These are phyloP conservation scores for Malassezia nana DNA, from an alignment of 1,284 basidiomycete species.

Conservation along the genomic window DNA sequence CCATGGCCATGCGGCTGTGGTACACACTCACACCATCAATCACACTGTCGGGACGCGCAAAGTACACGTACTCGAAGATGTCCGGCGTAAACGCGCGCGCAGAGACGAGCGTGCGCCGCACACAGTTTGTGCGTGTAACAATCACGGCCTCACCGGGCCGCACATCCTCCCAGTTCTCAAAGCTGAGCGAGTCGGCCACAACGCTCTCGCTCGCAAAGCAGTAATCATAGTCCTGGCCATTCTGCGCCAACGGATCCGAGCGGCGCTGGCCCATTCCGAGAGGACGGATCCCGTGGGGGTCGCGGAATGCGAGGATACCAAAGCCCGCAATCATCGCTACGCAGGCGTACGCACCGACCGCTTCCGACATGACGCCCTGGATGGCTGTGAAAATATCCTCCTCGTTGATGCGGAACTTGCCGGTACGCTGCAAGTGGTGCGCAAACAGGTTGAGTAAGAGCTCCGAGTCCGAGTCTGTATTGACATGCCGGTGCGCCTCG, in stretches of 20 bases:
- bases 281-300: slow-evolving; percentile 96
- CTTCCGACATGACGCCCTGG: slow-evolving; percentile 74
- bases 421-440: slow-evolving; percentile 92
- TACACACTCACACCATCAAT: slow-evolving; percentile 96
- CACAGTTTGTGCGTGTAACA: slow-evolving; percentile 57
- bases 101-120: slow-evolving; percentile 35
- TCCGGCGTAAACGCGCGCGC: slow-evolving; percentile 58
- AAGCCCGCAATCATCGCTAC: slow-evolving; percentile 97
- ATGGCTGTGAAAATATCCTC: slow-evolving; percentile 97
- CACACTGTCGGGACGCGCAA: slow-evolving; percentile 94
- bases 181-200: slow-evolving; percentile 85
- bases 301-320: slow-evolving; percentile 93
- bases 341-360: slow-evolving; percentile 88
- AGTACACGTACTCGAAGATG: slow-evolving; percentile 98
- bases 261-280: slow-evolving; percentile 50
- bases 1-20: slow-evolving; percentile 97
- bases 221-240: slow-evolving; percentile 58
- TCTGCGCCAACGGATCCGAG: slow-evolving; percentile 18
- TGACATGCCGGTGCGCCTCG: slow-evolving; percentile 94
- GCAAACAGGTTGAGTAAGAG: slow-evolving; percentile 94
- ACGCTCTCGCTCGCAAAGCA: slow-evolving; percentile 91
- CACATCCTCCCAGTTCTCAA: slow-evolving; percentile 84
- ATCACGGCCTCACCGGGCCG: slow-evolving; percentile 88
- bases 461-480: slow-evolving; percentile 97
- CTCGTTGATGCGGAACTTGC: slow-evolving; percentile 98